phyloP scores from a whole-genome alignment of 768 basidiomycete genomes.

The Boletus reticulatus region DNA sequence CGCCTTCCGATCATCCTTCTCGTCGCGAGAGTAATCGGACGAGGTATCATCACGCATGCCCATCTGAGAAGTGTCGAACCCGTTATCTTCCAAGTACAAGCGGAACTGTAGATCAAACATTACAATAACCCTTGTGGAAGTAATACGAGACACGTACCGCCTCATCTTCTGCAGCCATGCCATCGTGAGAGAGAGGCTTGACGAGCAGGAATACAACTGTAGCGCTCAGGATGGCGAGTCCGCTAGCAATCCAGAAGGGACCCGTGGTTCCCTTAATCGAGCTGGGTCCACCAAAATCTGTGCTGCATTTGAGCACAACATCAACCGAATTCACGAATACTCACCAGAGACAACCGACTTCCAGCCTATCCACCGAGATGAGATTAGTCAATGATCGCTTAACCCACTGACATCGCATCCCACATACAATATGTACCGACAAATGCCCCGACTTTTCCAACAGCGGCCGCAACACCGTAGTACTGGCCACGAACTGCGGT shows the following conservation, averaged over 20 bases:
- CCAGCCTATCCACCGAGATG: slow-evolving; percentile 44
- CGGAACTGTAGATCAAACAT: slow-evolving; percentile 57
- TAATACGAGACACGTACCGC: slow-evolving; percentile 40
- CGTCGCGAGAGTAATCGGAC: slow-evolving; percentile 14
- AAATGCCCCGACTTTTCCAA: slow-evolving; percentile 85
- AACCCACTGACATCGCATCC: not conserved
- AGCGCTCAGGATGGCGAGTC: slow-evolving; percentile 80
- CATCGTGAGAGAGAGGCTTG: slow-evolving; percentile 69
- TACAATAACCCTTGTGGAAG: not conserved
- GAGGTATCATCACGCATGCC: slow-evolving; percentile 42
- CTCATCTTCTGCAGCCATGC: slow-evolving; percentile 75
- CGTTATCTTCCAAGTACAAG: slow-evolving; percentile 72
- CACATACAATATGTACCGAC: slow-evolving; percentile 74
- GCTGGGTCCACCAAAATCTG: slow-evolving; percentile 58
- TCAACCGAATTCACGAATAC: slow-evolving; percentile 3
- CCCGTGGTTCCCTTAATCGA: slow-evolving; percentile 69
- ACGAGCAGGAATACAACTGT: slow-evolving; percentile 70
- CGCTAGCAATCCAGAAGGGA: slow-evolving; percentile 86
- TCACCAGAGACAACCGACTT: slow-evolving; percentile 62
- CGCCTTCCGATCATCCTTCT: slow-evolving; percentile 15
- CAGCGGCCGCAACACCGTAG: slow-evolving; percentile 82
- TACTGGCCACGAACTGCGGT: slow-evolving; percentile 85
- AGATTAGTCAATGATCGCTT: slow-evolving; percentile 2
- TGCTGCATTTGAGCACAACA: not conserved
- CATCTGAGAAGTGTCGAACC: slow-evolving; percentile 77